Evolutionary conservation across 2,329 filamentous ascomycete species (phyloP), one percentile per base, ranked within the genome.

Genomic region (Fusarium incarnatum): DNA sequence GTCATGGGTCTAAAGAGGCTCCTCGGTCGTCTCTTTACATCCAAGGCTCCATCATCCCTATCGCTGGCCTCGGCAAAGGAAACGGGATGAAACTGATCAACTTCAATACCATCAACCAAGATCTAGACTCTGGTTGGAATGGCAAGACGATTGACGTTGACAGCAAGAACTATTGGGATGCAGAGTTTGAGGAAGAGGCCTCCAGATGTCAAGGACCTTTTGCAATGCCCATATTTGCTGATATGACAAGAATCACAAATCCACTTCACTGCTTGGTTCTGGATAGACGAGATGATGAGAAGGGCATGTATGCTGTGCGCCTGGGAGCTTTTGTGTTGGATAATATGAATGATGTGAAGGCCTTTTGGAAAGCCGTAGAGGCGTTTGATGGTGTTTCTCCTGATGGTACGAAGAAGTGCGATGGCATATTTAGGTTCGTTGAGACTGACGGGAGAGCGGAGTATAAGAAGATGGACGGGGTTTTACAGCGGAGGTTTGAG

Each of bases 151-250:
- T 42, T 2, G 16, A 22, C 0, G 13, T 65, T 1, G 25, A 23
- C 1, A 68, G 52, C 2, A 61, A 27, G 13, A 65, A 56, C 25
- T 65, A 65, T 47, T 70, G 56, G 56, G 67, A 70, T n/a, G 49
- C 58, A 3, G 15, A 32, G 0, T 70, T 61, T 28, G 20, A 40
- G 6, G 28, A 65, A 55, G 56, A 68, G 16, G 60, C 67, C 5
- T n/a, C 25, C 12, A 15, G 56, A 15, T 64, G 52, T 3, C 16
- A 48, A 6, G 25, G 32, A 1, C 45, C 64, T 10, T 53, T 48
- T 20, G 47, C 61, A 13, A 46, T 70, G 10, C 65, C 60, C 2
- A 27, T 55, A 16, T 61, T 68, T 28, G 64, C 47, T 25, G 34
- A 37, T 7, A 12, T 11, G 34, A 37, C 34, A 37, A 37, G 34